Conservation (phyloP, 139 green algal genomes). For the Astrephomene gubernaculifera region DNA sequence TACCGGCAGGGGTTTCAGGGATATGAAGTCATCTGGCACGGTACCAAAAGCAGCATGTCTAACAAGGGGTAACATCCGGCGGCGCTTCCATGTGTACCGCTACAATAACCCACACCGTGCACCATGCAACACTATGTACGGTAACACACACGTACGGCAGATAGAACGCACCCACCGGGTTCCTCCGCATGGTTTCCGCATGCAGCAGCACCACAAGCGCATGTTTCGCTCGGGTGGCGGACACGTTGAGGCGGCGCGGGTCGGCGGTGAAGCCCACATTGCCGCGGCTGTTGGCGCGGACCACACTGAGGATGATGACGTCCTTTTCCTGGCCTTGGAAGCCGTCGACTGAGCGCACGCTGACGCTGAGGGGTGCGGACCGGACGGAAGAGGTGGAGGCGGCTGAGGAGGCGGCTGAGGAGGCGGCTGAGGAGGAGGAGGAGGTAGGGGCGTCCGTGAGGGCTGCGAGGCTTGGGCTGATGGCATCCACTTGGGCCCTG, state of each 20-base stretch:
- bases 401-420: too few relatives aligned
- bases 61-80: neutral
- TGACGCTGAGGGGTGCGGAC: neutral
- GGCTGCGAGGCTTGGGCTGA: neutral
- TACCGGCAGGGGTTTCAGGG: too few relatives aligned
- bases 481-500: conserved; percentile 22
- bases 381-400: too few relatives aligned
- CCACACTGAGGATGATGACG: conserved; percentile 1
- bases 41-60: neutral
- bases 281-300: conserved; percentile 58
- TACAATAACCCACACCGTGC: neutral
- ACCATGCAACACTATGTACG: neutral
- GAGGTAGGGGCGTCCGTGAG: neutral
- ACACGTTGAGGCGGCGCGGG: conserved; percentile 87
- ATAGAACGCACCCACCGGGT: neutral
- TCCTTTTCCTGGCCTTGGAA: conserved; percentile 36
- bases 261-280: conserved; percentile 88
- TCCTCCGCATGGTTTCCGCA: neutral
- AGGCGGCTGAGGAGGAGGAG: too few relatives aligned
- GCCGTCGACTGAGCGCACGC: conserved; percentile 2
- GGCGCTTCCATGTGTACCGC: neutral
- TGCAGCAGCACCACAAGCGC: conserved; percentile 79
- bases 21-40: neutral
- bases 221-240: conserved; percentile 77
- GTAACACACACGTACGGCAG: neutral